phyloP scores from a whole-genome alignment of 352 stramenopile genomes.

The Lagenidium sp. region DNA sequence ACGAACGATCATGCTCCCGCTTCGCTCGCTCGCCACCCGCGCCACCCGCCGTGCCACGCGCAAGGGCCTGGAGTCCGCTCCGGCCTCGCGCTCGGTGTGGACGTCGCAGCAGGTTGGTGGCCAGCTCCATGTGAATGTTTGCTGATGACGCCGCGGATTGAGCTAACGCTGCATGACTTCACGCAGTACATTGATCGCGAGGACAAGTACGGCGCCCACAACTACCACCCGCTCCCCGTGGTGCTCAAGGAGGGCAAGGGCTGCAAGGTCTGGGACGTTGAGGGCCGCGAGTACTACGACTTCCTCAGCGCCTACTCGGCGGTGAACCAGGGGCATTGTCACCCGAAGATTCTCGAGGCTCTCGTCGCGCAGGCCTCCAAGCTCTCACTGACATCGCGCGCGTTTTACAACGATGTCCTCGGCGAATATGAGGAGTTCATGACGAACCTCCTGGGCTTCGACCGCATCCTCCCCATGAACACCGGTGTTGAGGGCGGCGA shows the following conservation, averaged over 20 bases:
- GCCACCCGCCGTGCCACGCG: too few relatives aligned
- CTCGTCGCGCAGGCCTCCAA: slow-evolving; percentile 92
- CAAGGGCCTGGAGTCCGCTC: too few relatives aligned
- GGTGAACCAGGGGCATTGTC: slow-evolving; percentile 91
- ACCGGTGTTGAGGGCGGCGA: slow-evolving; percentile 98
- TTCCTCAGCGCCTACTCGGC: slow-evolving; percentile 94
- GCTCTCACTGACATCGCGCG: slow-evolving; percentile 95
- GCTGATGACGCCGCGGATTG: too few relatives aligned
- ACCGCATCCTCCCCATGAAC: slow-evolving; percentile 99
- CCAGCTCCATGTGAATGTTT: too few relatives aligned
- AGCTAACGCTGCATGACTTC: not conserved
- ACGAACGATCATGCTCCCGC: too few relatives aligned
- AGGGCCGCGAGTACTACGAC: slow-evolving; percentile 97
- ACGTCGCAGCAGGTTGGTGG: slow-evolving; percentile 16
- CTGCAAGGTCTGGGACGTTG: slow-evolving; percentile 95
- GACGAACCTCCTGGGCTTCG: slow-evolving; percentile 95
- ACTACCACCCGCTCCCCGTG: slow-evolving; percentile 98
- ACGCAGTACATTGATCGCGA: slow-evolving; percentile 75
- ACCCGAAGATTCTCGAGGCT: slow-evolving; percentile 95
- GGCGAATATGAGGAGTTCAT: slow-evolving; percentile 97
- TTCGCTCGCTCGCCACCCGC: too few relatives aligned
- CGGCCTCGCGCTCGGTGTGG: slow-evolving; percentile 13
- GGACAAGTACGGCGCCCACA: slow-evolving; percentile 93
- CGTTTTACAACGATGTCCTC: slow-evolving; percentile 98
- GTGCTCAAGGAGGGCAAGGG: slow-evolving; percentile 89